Percentiles rank a stretch among this genome's conserved stretches.
Conservation (phyloP, 371 early-diverging fungal species). For the Mortierella sp. region DNA sequence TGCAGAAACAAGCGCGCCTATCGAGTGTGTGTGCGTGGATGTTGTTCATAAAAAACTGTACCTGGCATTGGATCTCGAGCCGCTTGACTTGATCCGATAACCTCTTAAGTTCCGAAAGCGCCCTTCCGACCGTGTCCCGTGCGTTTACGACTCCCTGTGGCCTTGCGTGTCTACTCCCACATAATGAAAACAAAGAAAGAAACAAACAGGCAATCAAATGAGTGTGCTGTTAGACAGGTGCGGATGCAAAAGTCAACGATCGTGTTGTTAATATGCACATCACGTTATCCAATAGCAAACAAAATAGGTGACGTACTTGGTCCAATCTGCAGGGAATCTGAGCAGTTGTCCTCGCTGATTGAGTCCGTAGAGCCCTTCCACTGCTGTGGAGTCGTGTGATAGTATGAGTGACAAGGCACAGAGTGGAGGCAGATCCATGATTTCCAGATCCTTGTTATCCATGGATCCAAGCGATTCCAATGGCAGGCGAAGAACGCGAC, state of each 20-base stretch:
- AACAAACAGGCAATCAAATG: background rate
- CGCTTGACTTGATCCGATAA: conserved; percentile 25
- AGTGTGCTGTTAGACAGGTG: background rate
- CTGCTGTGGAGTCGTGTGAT: background rate
- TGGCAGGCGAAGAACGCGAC: conserved; percentile 13
- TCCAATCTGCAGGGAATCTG: conserved; percentile 15
- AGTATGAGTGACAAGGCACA: conserved; percentile 2
- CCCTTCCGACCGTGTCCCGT: conserved; percentile 14
- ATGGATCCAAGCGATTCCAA: background rate
- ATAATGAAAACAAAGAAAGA: background rate
- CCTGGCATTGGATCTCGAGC: conserved; percentile 32
- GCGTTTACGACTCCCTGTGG: conserved; percentile 1
- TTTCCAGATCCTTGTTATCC: background rate
- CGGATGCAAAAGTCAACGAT: too few species aligned
- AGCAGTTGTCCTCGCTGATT: conserved; percentile 27
- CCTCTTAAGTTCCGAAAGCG: conserved; percentile 20
- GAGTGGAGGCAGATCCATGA: conserved; percentile 19
- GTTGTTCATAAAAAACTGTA: background rate
- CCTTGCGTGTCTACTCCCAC: conserved; percentile 6
- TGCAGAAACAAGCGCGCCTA: background rate
- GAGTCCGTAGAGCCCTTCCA: conserved; percentile 28
- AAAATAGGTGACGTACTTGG: conserved; percentile 3
- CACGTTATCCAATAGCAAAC: background rate
- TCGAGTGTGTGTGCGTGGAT: background rate
- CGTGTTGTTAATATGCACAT: background rate